Evolutionary conservation across 148 eudicot species (phyloP).

Genomic region (Heliosperma pusillum): DNA sequence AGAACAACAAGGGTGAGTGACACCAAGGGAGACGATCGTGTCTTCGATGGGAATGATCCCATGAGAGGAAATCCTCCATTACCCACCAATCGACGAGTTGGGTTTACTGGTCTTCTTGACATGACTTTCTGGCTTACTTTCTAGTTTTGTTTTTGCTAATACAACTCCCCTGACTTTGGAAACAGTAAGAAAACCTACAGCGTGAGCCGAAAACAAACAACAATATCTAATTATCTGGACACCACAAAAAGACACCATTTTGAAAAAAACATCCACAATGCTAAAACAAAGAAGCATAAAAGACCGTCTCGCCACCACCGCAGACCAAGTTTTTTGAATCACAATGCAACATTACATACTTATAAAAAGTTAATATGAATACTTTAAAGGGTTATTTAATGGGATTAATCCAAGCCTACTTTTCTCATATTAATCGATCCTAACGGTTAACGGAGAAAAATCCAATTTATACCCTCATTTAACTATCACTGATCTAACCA

Average conservation of each 20-base stretch:
- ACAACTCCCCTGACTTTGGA: slow-evolving; percentile 8
- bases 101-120: slow-evolving; percentile 84
- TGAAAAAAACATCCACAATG: background rate
- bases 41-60: slow-evolving; percentile 70
- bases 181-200: slow-evolving; percentile 2
- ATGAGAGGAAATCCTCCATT: slow-evolving; percentile 65
- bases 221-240: background rate
- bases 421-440: too few relatives aligned
- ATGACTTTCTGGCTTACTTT: slow-evolving; percentile 41
- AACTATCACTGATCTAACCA: too few relatives aligned
- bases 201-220: slow-evolving; percentile 16
- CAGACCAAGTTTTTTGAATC: too few relatives aligned
- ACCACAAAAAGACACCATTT: background rate
- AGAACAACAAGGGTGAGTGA: slow-evolving; percentile 42
- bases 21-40: slow-evolving; percentile 73
- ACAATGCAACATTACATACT: background rate
- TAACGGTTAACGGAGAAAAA: too few relatives aligned
- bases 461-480: too few relatives aligned
- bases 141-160: background rate
- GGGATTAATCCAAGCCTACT: too few relatives aligned
- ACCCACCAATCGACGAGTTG: slow-evolving; percentile 66
- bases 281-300: background rate
- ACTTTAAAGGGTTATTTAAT: background rate
- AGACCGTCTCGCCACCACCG: too few relatives aligned
- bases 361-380: too few relatives aligned